Percentiles rank a stretch among this genome's conserved stretches.
Conservation (phyloP, 2,329 filamentous ascomycete genomes). For the Talaromyces sp. region DNA sequence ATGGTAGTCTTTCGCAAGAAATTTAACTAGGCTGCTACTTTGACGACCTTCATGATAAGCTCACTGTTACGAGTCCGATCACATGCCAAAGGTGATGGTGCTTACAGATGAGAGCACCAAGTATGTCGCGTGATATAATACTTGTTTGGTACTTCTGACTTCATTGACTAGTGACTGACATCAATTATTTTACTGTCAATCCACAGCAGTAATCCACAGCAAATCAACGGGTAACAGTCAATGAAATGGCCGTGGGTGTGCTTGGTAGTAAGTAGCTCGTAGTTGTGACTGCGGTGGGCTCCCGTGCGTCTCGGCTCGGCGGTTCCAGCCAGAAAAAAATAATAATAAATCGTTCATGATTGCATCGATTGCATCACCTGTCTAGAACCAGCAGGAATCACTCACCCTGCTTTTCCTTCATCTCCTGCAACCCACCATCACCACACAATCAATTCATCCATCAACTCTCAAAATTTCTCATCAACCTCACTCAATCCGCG, state of each 20-base stretch:
- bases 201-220: background rate
- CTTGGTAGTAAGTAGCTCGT: background rate
- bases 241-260: too few species aligned
- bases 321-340: slow-evolving; percentile 4
- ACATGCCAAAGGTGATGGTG: slow-evolving; percentile 2
- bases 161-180: background rate
- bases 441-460: background rate
- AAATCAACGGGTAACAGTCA: background rate
- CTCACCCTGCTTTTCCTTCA: slow-evolving; percentile 13
- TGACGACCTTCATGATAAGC: background rate
- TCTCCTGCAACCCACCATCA: slow-evolving; percentile 16
- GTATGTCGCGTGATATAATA: background rate
- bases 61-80: background rate
- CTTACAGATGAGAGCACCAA: background rate
- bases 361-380: slow-evolving; percentile 22
- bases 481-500: background rate
- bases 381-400: slow-evolving; percentile 1
- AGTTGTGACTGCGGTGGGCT: background rate
- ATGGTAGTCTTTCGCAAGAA: background rate
- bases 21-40: background rate
- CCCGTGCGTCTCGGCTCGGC: slow-evolving; percentile 12
- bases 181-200: background rate
- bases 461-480: background rate
- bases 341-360: background rate
- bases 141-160: background rate